Percentiles rank a stretch among this genome's conserved stretches.
Conservation (phyloP, 2,329 filamentous ascomycete species). For the Ophiostoma novo-ulmi region DNA sequence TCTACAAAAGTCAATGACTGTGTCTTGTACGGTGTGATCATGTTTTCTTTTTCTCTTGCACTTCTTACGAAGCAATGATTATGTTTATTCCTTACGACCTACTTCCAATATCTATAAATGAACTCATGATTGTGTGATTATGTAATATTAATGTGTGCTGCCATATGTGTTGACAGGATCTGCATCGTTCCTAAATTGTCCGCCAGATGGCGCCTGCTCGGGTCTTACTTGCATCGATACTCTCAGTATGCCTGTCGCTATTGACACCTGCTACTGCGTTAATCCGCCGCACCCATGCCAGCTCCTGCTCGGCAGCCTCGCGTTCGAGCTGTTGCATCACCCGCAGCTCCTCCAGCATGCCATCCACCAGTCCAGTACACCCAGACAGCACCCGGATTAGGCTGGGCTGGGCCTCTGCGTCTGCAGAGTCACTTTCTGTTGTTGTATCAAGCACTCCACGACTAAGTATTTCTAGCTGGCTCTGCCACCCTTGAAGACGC, state of each 20-base stretch:
- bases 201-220: constrained; percentile 5
- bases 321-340: constrained; percentile 58
- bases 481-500: constrained; percentile 43
- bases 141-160: not conserved
- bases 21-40: not conserved
- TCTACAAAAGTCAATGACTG: constrained; percentile 29
- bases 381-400: constrained; percentile 46
- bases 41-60: not conserved
- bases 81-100: not conserved
- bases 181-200: not conserved
- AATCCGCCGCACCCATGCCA: constrained; percentile 53
- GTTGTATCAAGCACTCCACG: not conserved
- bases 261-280: constrained; percentile 36
- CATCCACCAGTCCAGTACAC: constrained; percentile 46
- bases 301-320: constrained; percentile 52
- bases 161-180: not conserved
- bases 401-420: constrained; percentile 33
- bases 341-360: constrained; percentile 59
- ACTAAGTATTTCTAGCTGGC: constrained; percentile 22
- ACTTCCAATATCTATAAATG: not conserved
- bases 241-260: not conserved
- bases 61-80: not conserved
- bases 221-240: not conserved
- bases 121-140: not conserved
- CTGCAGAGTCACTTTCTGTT: not conserved